Conservation (phyloP, 2,329 filamentous ascomycete species). For the Monilinia laxa region DNA sequence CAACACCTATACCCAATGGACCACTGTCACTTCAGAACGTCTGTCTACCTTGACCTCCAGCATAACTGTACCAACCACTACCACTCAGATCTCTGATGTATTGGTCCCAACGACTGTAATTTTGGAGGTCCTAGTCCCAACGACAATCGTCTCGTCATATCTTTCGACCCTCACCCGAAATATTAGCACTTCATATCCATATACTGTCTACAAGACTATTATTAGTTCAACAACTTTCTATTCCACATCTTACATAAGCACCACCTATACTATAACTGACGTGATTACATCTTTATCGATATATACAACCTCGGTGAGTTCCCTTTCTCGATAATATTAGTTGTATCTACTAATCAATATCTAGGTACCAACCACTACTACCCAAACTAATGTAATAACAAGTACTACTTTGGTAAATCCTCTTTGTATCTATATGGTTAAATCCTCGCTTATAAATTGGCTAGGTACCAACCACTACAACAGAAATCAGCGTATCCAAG, state of each 20-base stretch:
- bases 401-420: neutral
- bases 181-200: conserved; percentile 10
- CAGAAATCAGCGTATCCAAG: neutral
- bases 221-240: conserved; percentile 17
- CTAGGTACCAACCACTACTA: conserved; percentile 8
- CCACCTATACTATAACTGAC: neutral
- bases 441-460: neutral
- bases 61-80: conserved; percentile 5
- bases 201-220: conserved; percentile 11
- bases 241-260: conserved; percentile 15
- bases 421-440: neutral
- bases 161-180: neutral
- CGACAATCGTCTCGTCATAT: conserved; percentile 6
- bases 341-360: neutral
- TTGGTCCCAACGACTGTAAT: conserved; percentile 5
- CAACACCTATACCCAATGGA: conserved; percentile 15
- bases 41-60: conserved; percentile 14
- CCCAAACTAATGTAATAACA: neutral
- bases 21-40: neutral
- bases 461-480: conserved; percentile 16
- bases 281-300: conserved; percentile 1
- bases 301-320: neutral
- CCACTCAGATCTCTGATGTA: conserved; percentile 1
- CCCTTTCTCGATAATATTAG: too few species aligned
- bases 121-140: conserved; percentile 3